Evolutionary conservation across 2,329 filamentous ascomycete genomes (phyloP).

Genomic region (Calonectria leucothoes): DNA sequence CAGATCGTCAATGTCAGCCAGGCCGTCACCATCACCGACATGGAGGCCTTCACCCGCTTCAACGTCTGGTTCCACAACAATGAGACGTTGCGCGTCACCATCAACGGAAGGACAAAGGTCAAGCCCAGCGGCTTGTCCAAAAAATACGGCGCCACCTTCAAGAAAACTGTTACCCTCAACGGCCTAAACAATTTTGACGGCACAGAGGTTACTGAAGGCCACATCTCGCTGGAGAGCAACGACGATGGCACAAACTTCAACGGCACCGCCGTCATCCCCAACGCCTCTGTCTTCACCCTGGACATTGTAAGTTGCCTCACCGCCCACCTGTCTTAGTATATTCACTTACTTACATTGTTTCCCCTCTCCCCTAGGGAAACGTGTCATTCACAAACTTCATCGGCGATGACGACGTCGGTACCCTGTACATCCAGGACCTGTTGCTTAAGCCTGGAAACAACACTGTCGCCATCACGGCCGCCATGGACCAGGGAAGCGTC

Average conservation of each 20-base stretch:
- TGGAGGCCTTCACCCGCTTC: slow-evolving; percentile 64
- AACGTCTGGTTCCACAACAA: slow-evolving; percentile 65
- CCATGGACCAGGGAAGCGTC: slow-evolving; percentile 62
- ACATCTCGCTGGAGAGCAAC: slow-evolving; percentile 55
- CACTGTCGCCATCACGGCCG: slow-evolving; percentile 64
- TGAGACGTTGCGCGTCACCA: slow-evolving; percentile 60
- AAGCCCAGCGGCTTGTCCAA: slow-evolving; percentile 61
- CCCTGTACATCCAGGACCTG: slow-evolving; percentile 68
- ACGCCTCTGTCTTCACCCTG: slow-evolving; percentile 72
- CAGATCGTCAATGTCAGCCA: slow-evolving; percentile 66
- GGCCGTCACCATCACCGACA: slow-evolving; percentile 57
- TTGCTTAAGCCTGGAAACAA: slow-evolving; percentile 70
- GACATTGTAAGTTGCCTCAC: slow-evolving; percentile 64
- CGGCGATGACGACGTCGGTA: slow-evolving; percentile 63
- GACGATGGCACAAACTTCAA: slow-evolving; percentile 69
- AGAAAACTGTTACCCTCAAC: slow-evolving; percentile 64
- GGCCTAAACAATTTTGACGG: slow-evolving; percentile 68
- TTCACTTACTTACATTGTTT: slow-evolving; percentile 11
- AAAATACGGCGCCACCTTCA: slow-evolving; percentile 64
- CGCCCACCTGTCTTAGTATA: not conserved
- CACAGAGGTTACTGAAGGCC: slow-evolving; percentile 62
- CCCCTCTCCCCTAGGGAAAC: slow-evolving; percentile 64
- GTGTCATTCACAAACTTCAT: slow-evolving; percentile 70
- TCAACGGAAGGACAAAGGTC: slow-evolving; percentile 64
- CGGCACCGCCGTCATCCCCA: slow-evolving; percentile 70